Evolutionary conservation across 2,329 filamentous ascomycete genomes (phyloP).

Genomic region (Keithomyces neogunnii): DNA sequence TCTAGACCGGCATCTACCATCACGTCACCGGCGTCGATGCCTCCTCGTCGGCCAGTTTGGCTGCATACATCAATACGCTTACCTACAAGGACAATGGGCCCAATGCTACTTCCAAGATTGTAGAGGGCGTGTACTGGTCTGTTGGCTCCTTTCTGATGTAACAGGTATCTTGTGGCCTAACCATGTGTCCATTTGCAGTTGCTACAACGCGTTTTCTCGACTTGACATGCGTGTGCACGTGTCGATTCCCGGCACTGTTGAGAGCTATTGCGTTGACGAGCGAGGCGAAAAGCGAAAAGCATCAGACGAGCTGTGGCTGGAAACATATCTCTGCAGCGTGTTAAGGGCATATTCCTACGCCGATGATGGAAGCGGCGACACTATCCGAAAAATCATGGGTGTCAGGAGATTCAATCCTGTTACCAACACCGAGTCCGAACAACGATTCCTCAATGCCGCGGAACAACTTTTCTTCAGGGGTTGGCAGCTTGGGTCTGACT

Average conservation of each 20-base stretch:
- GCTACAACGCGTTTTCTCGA: slow-evolving; percentile 98
- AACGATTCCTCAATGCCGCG: slow-evolving; percentile 88
- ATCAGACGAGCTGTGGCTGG: slow-evolving; percentile 90
- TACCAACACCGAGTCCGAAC: slow-evolving; percentile 95
- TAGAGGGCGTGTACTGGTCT: slow-evolving; percentile 90
- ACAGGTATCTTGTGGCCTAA: background rate
- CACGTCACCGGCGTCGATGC: slow-evolving; percentile 97
- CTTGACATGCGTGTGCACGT: slow-evolving; percentile 98
- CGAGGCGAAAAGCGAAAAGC: slow-evolving; percentile 89
- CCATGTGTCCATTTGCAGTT: slow-evolving; percentile 34
- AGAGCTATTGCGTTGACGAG: slow-evolving; percentile 97
- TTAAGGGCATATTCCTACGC: slow-evolving; percentile 93
- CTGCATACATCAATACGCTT: slow-evolving; percentile 96
- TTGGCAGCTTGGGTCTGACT: slow-evolving; percentile 95
- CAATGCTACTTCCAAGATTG: slow-evolving; percentile 66
- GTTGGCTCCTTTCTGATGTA: slow-evolving; percentile 11
- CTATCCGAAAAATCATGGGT: slow-evolving; percentile 95
- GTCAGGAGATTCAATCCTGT: slow-evolving; percentile 95
- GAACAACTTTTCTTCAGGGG: slow-evolving; percentile 93
- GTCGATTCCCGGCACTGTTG: slow-evolving; percentile 90
- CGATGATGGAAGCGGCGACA: slow-evolving; percentile 88
- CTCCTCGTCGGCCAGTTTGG: slow-evolving; percentile 91
- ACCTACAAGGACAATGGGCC: slow-evolving; percentile 83
- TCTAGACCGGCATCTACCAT: slow-evolving; percentile 83
- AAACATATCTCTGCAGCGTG: slow-evolving; percentile 94